phyloP scores from a whole-genome alignment of 257 asterid genomes.

The Eucommia ulmoides region DNA sequence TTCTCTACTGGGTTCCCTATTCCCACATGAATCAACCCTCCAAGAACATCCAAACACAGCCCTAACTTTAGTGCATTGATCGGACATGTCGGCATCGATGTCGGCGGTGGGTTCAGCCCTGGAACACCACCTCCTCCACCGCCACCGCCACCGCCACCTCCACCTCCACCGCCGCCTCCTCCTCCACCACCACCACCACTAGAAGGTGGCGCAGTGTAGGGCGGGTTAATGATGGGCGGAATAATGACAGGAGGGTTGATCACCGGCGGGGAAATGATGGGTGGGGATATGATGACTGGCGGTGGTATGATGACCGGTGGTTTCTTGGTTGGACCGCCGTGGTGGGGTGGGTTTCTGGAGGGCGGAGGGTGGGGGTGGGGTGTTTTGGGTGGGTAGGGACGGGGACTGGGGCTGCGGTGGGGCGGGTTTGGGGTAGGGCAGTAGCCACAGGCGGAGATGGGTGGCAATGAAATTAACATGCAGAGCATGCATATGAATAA shows the following conservation, averaged over 20 bases:
- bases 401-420: slow-evolving; percentile 29
- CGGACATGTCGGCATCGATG: slow-evolving; percentile 33
- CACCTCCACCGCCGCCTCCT: slow-evolving; percentile 21
- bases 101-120: slow-evolving; percentile 23
- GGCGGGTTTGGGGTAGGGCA: slow-evolving; percentile 23
- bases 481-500: not conserved
- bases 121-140: slow-evolving; percentile 27
- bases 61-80: slow-evolving; percentile 77
- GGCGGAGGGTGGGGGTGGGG: slow-evolving; percentile 18
- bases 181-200: slow-evolving; percentile 26
- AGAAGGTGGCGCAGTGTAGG: slow-evolving; percentile 19
- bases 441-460: not conserved
- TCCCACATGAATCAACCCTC: slow-evolving; percentile 74
- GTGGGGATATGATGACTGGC: slow-evolving; percentile 27
- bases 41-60: slow-evolving; percentile 79
- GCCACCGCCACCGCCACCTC: slow-evolving; percentile 20
- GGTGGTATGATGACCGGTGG: slow-evolving; percentile 21
- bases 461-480: not conserved
- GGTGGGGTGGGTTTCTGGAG: slow-evolving; percentile 6
- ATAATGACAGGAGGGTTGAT: slow-evolving; percentile 22
- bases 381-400: slow-evolving; percentile 15
- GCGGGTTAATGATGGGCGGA: slow-evolving; percentile 34
- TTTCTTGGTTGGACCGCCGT: slow-evolving; percentile 10
- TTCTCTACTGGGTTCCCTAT: slow-evolving; percentile 73
- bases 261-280: slow-evolving; percentile 18